Evolutionary conservation across 176 grass and related monocot species (phyloP), one percentile per base, ranked within the genome.

Genomic region (Triticum dicoccoides): DNA sequence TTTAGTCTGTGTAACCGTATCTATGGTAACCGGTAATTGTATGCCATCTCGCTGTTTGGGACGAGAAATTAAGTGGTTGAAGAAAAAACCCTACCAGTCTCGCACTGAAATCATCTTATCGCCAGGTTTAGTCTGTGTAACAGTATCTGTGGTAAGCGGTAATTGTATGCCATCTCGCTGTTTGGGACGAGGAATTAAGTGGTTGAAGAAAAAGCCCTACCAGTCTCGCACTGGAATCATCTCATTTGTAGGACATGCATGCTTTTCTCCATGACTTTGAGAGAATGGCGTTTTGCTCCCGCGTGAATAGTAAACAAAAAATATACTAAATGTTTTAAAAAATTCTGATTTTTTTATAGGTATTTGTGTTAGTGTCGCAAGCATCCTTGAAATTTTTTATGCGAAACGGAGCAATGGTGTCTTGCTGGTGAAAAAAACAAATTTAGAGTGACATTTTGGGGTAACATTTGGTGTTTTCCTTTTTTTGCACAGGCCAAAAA

Each of bases 101-200:
- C 62, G 18, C 24, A 10, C 63, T 61, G 24, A 62, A 70, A 62
- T 61, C 4, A n/a, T 76, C 64, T 73, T 85, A 69, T 88, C 81
- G 3, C 77, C 81, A 1, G 77, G 66, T 81, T 65, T 81, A 80
- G 82, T 27, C 64, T 44, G 65, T 81, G 75, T 77, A 69, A 81
- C 76, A 61, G n/a, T 33, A 81, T 39, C 69, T 47, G 17, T 65
- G 85, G 11, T 66, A 78, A 78, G 70, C 42, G 59, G 66, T 80
- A 80, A 88, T 18, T 80, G 73, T 85, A n/a, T 58, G 52, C 34
- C 62, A 78, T 68, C 32, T 47, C 32, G n/a, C 54, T 20, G 86
- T 85, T 73, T 88, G 90, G 86, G 29, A 82, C 51, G 18, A 78
- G 15, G 33, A 42, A 91, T 62, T 77, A 81, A 85, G 63, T 82